These are phyloP conservation scores for Suillus alpinus DNA, from an alignment of 768 basidiomycete species.

Conservation along the genomic window DNA sequence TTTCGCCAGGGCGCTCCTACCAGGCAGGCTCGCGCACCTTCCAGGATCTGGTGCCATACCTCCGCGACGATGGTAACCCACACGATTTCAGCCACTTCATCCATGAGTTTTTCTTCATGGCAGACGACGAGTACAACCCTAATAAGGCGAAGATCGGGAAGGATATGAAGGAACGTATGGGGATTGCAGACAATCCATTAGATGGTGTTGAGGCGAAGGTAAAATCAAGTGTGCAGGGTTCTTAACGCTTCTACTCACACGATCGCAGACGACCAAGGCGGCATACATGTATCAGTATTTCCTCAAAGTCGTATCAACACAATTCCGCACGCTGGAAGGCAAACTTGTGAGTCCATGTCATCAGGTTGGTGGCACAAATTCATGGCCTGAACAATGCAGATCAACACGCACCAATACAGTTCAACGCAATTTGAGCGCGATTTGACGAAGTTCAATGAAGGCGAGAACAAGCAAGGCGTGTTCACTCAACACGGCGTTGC, in stretches of 20 bases:
- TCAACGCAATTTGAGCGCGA: conserved; percentile 96
- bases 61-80: conserved; percentile 80
- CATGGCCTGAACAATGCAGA: conserved; percentile 33
- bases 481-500: conserved; percentile 69
- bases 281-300: conserved; percentile 99
- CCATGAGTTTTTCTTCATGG: conserved; percentile 73
- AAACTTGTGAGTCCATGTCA: conserved; percentile 47
- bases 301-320: conserved; percentile 97
- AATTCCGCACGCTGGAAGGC: conserved; percentile 82
- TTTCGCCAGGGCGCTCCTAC: conserved; percentile 95
- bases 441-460: conserved; percentile 58
- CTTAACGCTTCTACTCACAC: conserved; percentile 7
- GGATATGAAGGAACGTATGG: conserved; percentile 68
- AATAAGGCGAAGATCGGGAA: conserved; percentile 59
- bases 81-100: conserved; percentile 94
- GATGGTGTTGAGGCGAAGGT: conserved; percentile 63
- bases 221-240: conserved; percentile 17
- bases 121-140: conserved; percentile 78
- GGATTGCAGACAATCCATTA: conserved; percentile 74
- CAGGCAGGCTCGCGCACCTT: conserved; percentile 76
- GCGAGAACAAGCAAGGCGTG: conserved; percentile 60
- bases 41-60: conserved; percentile 91
- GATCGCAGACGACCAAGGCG: conserved; percentile 61
- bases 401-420: conserved; percentile 93
- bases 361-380: no score